A percentile compares a stretch with the other conserved stretches of the same genome.
Evolutionary conservation across 1,284 basidiomycete genomes (phyloP).

Genomic region (Apiotrichum veenhuisii): DNA sequence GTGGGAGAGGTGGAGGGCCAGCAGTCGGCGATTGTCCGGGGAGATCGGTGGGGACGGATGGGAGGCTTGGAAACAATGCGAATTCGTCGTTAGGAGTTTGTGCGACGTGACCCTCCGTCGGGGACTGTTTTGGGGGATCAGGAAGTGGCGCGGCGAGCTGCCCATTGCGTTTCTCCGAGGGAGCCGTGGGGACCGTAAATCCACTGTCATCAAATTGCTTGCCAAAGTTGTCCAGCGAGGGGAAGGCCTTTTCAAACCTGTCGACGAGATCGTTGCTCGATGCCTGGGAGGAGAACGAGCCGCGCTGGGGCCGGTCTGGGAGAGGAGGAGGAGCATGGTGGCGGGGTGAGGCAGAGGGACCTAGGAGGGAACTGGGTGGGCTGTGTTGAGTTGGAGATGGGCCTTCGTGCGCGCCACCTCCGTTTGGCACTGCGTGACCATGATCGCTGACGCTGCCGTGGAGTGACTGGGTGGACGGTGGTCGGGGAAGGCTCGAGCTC

Average conservation of each 20-base stretch:
- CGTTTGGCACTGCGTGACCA: background rate
- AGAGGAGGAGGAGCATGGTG: background rate
- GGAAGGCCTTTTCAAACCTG: constrained; percentile 43
- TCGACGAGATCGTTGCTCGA: background rate
- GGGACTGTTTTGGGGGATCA: constrained; percentile 3
- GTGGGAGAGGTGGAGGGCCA: constrained; percentile 1
- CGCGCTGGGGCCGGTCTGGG: background rate
- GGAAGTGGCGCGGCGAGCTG: background rate
- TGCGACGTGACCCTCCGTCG: background rate
- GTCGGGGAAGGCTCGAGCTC: constrained; percentile 1
- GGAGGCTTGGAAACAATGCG: constrained; percentile 12
- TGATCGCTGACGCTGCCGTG: too few species aligned
- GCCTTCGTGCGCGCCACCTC: background rate
- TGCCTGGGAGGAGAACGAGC: background rate
- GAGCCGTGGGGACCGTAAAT: constrained; percentile 6
- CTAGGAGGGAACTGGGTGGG: background rate
- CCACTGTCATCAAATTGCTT: constrained; percentile 35
- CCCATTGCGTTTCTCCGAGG: background rate
- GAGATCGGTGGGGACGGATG: constrained; percentile 15
- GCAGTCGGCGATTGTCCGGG: constrained; percentile 1
- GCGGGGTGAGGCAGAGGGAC: too few species aligned
- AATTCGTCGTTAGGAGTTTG: background rate
- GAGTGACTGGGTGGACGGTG: background rate
- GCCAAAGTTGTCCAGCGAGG: constrained; percentile 44
- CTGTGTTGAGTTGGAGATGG: background rate